phyloP scores from a whole-genome alignment of 805 yeast genomes.

The Saturnispora bothae region DNA sequence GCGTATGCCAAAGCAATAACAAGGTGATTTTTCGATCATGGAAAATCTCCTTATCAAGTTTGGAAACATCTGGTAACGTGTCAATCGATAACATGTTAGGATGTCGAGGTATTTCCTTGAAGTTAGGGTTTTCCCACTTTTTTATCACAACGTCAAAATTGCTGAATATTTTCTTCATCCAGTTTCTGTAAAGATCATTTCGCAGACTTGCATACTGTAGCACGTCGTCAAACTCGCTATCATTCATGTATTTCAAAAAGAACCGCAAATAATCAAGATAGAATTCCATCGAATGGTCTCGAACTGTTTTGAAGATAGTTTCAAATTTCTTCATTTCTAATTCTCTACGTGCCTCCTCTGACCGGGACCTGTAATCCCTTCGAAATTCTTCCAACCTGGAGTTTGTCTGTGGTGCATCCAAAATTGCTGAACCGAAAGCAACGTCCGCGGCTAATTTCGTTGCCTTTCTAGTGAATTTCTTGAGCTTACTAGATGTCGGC shows the following conservation, averaged over 20 bases:
- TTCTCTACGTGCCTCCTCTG: conserved; percentile 11
- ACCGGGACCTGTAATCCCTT: background rate
- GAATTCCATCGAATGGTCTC: conserved; percentile 16
- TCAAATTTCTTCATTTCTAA: conserved; percentile 15
- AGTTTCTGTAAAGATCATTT: conserved; percentile 23
- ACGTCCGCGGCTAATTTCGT: conserved; percentile 24
- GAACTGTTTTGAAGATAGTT: conserved; percentile 11
- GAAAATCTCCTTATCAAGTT: conserved; percentile 16
- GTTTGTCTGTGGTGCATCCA: background rate
- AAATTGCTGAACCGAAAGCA: conserved; percentile 22
- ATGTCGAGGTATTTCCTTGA: background rate
- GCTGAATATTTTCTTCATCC: conserved; percentile 19
- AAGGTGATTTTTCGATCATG: conserved; percentile 23
- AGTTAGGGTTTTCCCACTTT: conserved; percentile 9
- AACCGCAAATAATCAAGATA: conserved; percentile 24
- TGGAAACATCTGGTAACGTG: conserved; percentile 14
- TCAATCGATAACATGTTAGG: background rate
- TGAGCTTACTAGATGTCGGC: conserved; percentile 7
- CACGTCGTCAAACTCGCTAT: conserved; percentile 24
- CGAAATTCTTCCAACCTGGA: conserved; percentile 3
- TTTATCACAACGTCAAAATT: conserved; percentile 13
- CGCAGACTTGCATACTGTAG: conserved; percentile 24
- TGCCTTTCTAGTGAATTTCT: conserved; percentile 21
- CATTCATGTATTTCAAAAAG: conserved; percentile 24
- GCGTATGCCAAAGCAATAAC: conserved; percentile 24